These are phyloP conservation scores for Eucalyptus sp. DNA, from an alignment of 345 rosid genomes.

Conservation along the genomic window DNA sequence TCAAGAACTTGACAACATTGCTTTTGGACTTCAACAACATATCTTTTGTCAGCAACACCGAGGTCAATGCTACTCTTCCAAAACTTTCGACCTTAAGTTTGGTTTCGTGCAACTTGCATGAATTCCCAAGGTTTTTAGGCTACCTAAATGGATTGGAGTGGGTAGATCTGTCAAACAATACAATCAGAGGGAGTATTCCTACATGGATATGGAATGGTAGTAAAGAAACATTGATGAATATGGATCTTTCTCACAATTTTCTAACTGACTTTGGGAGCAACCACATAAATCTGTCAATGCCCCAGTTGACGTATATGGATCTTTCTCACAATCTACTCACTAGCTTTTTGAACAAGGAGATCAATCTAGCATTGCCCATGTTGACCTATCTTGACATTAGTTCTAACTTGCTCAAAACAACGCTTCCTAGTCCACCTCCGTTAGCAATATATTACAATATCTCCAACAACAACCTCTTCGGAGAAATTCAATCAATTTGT, in stretches of 20 bases:
- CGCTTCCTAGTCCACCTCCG: background rate
- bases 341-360: background rate
- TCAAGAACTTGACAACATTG: background rate
- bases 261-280: background rate
- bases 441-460: background rate
- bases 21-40: background rate
- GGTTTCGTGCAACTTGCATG: background rate
- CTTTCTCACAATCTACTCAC: background rate
- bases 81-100: background rate
- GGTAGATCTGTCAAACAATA: background rate
- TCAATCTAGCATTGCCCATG: background rate
- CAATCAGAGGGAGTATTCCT: background rate
- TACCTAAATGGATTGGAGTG: background rate
- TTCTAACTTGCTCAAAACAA: background rate
- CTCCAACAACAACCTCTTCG: background rate
- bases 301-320: fast-evolving
- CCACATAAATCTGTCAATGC: background rate
- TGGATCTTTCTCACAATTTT: background rate
- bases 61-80: background rate
- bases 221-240: background rate
- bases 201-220: background rate
- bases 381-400: background rate
- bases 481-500: background rate
- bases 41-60: background rate
- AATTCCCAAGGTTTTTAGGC: background rate